Conservation (phyloP, 768 basidiomycete genomes). For the Hericium alpestre region DNA sequence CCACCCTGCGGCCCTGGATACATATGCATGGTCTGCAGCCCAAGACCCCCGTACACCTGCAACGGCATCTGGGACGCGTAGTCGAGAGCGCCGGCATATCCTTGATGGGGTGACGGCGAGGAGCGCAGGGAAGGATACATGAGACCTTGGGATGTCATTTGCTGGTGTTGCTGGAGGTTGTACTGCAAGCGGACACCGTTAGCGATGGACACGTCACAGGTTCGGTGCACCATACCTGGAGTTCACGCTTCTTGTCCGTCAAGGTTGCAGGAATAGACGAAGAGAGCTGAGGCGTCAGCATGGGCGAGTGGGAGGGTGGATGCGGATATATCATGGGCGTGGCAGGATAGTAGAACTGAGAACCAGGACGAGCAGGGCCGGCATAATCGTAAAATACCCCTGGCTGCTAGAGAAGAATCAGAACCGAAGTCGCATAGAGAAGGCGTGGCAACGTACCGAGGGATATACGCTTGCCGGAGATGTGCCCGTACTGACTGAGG, state of each 20-base stretch:
- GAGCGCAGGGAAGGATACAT: conserved; percentile 33
- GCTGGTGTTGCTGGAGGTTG: conserved; percentile 34
- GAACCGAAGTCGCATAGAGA: conserved; percentile 26
- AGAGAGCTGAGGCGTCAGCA: conserved; percentile 39
- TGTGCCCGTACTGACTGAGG: conserved; percentile 31
- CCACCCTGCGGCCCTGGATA: conserved; percentile 20
- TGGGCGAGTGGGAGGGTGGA: conserved; percentile 40
- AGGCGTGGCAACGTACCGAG: conserved; percentile 20
- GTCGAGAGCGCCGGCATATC: conserved; percentile 36
- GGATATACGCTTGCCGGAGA: conserved; percentile 41
- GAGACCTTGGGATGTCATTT: conserved; percentile 29
- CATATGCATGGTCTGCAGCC: conserved; percentile 10
- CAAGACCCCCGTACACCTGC: conserved; percentile 30
- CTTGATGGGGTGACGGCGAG: conserved; percentile 33
- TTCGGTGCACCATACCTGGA: conserved; percentile 31
- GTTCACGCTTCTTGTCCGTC: conserved; percentile 45
- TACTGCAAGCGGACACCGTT: conserved; percentile 21
- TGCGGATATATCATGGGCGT: conserved; percentile 52
- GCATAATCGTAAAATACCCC: conserved; percentile 52
- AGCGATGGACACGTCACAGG: conserved; percentile 6
- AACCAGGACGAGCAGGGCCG: conserved; percentile 32
- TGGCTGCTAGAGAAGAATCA: conserved; percentile 36
- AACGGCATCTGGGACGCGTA: conserved; percentile 38
- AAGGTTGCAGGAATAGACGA: conserved; percentile 29
- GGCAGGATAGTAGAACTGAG: conserved; percentile 52